phyloP scores from a whole-genome alignment of 352 stramenopile species.

The Achlya hypogyna region DNA sequence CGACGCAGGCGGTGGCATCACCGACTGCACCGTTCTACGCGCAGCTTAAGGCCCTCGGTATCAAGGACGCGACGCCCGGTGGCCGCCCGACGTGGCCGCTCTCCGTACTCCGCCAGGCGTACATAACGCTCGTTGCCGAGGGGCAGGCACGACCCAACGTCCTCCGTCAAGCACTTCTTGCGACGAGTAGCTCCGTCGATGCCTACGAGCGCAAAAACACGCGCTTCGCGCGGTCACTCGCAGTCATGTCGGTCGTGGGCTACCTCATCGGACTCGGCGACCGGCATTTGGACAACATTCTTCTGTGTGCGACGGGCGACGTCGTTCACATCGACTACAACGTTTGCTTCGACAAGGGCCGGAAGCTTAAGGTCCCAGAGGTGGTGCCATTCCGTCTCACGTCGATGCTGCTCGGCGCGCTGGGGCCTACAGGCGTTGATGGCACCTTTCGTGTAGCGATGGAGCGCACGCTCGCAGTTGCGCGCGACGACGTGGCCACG shows the following conservation, averaged over 20 bases:
- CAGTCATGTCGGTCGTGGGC: conserved; percentile 82
- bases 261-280: conserved; percentile 87
- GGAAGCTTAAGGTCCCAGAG: conserved; percentile 81
- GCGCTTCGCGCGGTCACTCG: conserved; percentile 60
- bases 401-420: conserved; percentile 57
- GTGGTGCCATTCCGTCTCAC: conserved; percentile 88
- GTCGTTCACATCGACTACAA: conserved; percentile 91
- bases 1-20: conserved; percentile 27
- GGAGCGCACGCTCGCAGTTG: conserved; percentile 59
- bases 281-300: conserved; percentile 87
- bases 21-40: conserved; percentile 75
- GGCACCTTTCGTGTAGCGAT: conserved; percentile 59
- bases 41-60: conserved; percentile 68
- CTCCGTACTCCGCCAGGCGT: conserved; percentile 50
- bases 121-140: conserved; percentile 53
- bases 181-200: conserved; percentile 42
- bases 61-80: conserved; percentile 56
- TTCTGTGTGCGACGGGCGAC: conserved; percentile 74
- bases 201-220: conserved; percentile 50
- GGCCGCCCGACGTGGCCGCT: conserved; percentile 55
- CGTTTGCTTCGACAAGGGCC: conserved; percentile 86
- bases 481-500: conserved; percentile 40
- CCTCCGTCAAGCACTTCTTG: conserved; percentile 50
- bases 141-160: conserved; percentile 41
- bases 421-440: conserved; percentile 69